Base-by-base conservation (phyloP, 495 filamentous ascomycete species). In the Lepraria neglecta region DNA sequence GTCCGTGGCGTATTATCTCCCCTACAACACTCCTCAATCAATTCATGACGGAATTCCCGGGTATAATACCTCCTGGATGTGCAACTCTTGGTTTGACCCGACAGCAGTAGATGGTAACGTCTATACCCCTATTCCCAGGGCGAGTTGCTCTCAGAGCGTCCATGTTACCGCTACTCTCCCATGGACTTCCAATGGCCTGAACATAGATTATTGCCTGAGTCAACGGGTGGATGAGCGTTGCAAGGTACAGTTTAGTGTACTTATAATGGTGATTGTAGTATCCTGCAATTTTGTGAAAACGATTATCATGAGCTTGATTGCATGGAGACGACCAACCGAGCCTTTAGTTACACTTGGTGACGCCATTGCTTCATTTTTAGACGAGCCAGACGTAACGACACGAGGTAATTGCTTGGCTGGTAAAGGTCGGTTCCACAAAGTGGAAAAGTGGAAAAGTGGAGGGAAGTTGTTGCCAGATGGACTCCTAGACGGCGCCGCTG, bases 341-440 rank as follows among this genome's bases (percentile, higher is more conserved):
- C 76, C 0, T 48, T 79, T 6, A 80, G 82, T 9, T 77, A 84
- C 51, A 30, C 27, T 54, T 14, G 51, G 51, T n/a, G 51, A 54
- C n/a, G 51, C 51, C 3, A n/a, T 54, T 35, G 50, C 10, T 15
- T 45, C 43, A 14, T 45, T 45, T n/a, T n/a, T 45, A n/a, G 14
- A 45, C 15, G 19, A 45, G 0, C 4, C 7, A 4, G 43, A 45
- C 43, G 3, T n/a, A 45, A 15, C 43, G 0, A 45, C 43, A 4
- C 15, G 19, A 6, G 43, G 19, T 6, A 45, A 15, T 14, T 45
- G 43, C 43, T 45, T 45, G 43, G 43, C 43, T n/a, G 14, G 15
- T 45, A 45, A n/a, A 45, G 43, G 14, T 14, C 43, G 19, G 15
- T 45, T n/a, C 7, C 14, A 14, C 19, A 14, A 45, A 2, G 43